Conservation (phyloP, 163 green algal species). For the Chlorella variabilis region DNA sequence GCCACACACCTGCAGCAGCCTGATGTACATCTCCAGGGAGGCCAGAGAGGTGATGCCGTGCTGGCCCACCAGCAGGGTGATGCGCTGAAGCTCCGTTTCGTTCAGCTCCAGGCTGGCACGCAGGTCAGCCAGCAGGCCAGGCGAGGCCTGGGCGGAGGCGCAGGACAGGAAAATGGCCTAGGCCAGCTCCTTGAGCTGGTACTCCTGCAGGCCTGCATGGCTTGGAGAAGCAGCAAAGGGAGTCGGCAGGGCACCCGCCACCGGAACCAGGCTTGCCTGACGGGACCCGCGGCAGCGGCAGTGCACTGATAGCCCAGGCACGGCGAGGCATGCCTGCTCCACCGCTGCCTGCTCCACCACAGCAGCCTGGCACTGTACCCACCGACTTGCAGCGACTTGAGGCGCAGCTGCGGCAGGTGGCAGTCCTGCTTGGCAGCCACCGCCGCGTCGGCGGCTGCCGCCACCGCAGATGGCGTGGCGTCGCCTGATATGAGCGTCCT, state of each 20-base stretch:
- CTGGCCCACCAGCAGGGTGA: slow-evolving; percentile 19
- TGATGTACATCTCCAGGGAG: slow-evolving; percentile 49
- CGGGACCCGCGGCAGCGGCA: too few relatives aligned
- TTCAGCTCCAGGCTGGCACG: slow-evolving; percentile 40
- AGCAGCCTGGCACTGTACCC: background rate
- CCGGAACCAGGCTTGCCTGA: too few relatives aligned
- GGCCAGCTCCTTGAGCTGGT: slow-evolving; percentile 58
- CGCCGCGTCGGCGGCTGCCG: background rate
- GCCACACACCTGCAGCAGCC: slow-evolving; percentile 45
- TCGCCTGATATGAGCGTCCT: background rate
- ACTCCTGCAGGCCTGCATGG: slow-evolving; percentile 49
- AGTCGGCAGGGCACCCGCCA: too few relatives aligned
- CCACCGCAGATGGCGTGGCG: slow-evolving; percentile 4
- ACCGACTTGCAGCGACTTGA: slow-evolving; percentile 23
- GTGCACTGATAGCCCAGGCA: too few relatives aligned
- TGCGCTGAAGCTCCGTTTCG: slow-evolving; percentile 42
- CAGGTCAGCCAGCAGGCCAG: slow-evolving; percentile 35
- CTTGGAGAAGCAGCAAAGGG: background rate
- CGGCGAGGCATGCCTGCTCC: background rate
- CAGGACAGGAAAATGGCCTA: slow-evolving; percentile 55
- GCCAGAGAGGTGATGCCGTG: background rate
- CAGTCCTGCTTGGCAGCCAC: background rate
- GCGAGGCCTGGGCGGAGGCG: slow-evolving; percentile 22
- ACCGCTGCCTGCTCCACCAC: background rate
- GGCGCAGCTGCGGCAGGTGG: background rate